phyloP scores from a whole-genome alignment of 345 rosid species.

The Cardamine resedifolia region DNA sequence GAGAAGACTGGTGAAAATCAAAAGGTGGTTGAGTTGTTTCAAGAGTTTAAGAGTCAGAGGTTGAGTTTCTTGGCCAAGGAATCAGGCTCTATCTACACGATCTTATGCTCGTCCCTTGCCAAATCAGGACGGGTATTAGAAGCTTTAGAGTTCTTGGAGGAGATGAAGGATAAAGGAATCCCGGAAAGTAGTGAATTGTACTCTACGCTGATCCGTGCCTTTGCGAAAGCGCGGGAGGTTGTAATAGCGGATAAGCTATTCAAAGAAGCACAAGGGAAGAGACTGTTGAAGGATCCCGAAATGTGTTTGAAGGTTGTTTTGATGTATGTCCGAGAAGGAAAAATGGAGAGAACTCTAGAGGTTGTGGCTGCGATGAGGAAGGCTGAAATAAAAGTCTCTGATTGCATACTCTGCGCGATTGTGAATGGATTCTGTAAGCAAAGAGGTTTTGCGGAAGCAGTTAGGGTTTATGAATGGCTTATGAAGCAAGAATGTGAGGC shows the following conservation, averaged over 20 bases:
- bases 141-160: constrained; percentile 58
- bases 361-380: constrained; percentile 58
- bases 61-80: constrained; percentile 39
- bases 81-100: constrained; percentile 41
- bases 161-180: constrained; percentile 57
- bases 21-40: constrained; percentile 57
- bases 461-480: constrained; percentile 54
- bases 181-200: constrained; percentile 47
- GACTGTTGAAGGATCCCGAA: constrained; percentile 61
- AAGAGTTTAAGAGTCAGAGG: constrained; percentile 50
- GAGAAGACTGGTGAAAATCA: constrained; percentile 46
- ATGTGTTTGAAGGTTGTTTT: constrained; percentile 66
- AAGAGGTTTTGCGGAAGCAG: constrained; percentile 60
- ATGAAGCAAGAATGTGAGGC: constrained; percentile 54
- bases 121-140: constrained; percentile 63
- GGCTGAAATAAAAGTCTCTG: constrained; percentile 54
- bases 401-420: constrained; percentile 72
- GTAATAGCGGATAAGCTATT: constrained; percentile 52
- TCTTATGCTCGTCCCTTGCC: constrained; percentile 55
- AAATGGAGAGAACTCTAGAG: constrained; percentile 57
- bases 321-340: constrained; percentile 66
- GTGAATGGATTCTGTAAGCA: constrained; percentile 65
- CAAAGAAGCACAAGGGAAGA: constrained; percentile 59
- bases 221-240: constrained; percentile 47
- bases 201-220: constrained; percentile 55